A percentile compares a stretch with the other conserved stretches of the same genome.
These are phyloP conservation scores for Hippophae rhamnoides DNA, from an alignment of 306 rosid genomes.

Conservation along the genomic window DNA sequence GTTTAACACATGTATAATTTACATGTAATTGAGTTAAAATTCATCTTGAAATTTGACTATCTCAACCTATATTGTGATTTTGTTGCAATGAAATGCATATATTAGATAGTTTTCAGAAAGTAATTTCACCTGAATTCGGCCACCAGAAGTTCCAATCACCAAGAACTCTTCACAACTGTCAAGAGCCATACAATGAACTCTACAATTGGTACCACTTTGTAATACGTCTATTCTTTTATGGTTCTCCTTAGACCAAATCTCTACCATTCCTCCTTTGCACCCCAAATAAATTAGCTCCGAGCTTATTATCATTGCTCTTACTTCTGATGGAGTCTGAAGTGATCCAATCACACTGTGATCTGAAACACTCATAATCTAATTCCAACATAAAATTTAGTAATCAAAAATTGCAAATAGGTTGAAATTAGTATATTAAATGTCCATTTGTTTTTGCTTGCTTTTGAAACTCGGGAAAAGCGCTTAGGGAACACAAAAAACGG, in stretches of 20 bases:
- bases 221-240: slow-evolving; percentile 45
- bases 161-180: slow-evolving; percentile 62
- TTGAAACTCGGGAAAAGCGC: no score
- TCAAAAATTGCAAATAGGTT: neutral
- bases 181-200: slow-evolving; percentile 56
- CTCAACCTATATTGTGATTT: no score
- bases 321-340: slow-evolving; percentile 51
- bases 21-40: no score
- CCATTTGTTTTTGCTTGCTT: no score
- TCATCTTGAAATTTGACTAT: no score
- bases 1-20: no score
- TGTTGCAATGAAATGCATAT: no score
- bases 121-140: slow-evolving; percentile 63
- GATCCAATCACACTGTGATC: slow-evolving; percentile 53
- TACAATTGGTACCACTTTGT: slow-evolving; percentile 54
- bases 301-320: slow-evolving; percentile 68
- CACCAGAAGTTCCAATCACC: slow-evolving; percentile 77
- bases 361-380: slow-evolving; percentile 65
- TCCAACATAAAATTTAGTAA: slow-evolving; percentile 10
- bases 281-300: slow-evolving; percentile 78
- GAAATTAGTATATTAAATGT: neutral
- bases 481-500: no score
- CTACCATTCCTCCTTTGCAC: slow-evolving; percentile 71
- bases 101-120: no score
- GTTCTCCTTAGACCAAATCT: slow-evolving; percentile 70